Conservation (phyloP, 495 filamentous ascomycete species). For the Tuber indicum region DNA sequence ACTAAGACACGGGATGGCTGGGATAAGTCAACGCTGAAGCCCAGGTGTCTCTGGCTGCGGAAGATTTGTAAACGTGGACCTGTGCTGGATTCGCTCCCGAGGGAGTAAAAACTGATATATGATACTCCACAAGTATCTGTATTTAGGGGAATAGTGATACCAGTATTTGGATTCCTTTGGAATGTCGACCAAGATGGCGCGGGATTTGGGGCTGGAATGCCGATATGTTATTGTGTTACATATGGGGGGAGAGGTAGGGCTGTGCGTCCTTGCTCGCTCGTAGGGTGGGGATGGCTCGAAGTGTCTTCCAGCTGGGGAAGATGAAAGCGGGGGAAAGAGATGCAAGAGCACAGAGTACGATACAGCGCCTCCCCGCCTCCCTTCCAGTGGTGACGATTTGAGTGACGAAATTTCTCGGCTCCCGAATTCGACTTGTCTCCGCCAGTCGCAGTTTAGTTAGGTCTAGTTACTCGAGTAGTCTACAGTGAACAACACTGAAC, state of each 20-base stretch:
- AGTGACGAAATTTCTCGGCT: not conserved
- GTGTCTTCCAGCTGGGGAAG: not conserved
- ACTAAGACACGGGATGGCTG: not conserved
- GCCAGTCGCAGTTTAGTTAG: not conserved
- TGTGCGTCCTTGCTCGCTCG: not conserved
- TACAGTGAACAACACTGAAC: not conserved
- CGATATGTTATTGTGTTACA: not conserved
- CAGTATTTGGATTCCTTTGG: not conserved
- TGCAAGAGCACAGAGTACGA: not conserved
- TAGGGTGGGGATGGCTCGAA: not conserved
- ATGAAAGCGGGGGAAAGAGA: not conserved
- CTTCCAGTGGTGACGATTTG: not conserved
- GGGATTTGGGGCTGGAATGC: not conserved
- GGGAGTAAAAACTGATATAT: not conserved
- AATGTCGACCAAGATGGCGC: not conserved
- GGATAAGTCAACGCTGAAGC: not conserved
- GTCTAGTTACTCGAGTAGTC: no score
- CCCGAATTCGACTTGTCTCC: not conserved
- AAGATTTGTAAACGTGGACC: not conserved
- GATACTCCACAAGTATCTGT: not conserved
- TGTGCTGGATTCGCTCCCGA: not conserved
- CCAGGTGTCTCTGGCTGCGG: not conserved
- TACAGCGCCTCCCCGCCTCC: not conserved
- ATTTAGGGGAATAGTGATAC: not conserved
- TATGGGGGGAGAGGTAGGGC: not conserved